phyloP scores from a whole-genome alignment of 108 stramenopile genomes.

The Poteriospumella lacustris region DNA sequence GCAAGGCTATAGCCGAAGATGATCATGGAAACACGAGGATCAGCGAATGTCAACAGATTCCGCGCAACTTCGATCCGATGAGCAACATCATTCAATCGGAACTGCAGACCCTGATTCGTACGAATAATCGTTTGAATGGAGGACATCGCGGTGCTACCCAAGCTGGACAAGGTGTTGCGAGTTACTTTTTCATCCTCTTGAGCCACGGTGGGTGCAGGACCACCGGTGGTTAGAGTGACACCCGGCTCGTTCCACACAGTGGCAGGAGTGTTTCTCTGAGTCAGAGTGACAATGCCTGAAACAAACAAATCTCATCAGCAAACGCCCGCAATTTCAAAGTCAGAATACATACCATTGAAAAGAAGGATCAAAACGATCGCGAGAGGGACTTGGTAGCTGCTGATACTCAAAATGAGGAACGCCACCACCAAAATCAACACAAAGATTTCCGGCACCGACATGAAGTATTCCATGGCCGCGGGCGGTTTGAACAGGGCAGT shows the following conservation, averaged over 20 bases:
- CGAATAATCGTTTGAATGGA: not conserved
- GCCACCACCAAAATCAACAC: too few species aligned
- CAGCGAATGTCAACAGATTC: not conserved
- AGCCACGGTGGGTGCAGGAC: not conserved
- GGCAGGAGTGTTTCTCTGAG: too few species aligned
- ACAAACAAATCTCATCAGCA: too few species aligned
- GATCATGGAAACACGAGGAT: not conserved
- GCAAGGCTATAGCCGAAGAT: not conserved
- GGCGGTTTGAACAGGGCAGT: not conserved
- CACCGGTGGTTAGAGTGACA: not conserved
- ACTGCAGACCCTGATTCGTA: not conserved
- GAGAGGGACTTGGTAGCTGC: too few species aligned
- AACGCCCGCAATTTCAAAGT: too few species aligned
- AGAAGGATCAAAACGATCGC: too few species aligned
- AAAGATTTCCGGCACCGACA: not conserved
- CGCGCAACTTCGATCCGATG: not conserved
- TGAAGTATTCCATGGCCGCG: not conserved
- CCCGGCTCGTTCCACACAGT: constrained; percentile 1
- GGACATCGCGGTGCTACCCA: too few species aligned
- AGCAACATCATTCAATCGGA: not conserved
- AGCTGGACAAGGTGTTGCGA: too few species aligned
- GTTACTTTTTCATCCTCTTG: too few species aligned
- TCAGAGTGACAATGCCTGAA: too few species aligned
- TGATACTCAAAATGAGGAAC: too few species aligned
- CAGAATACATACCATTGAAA: too few species aligned